phyloP scores from a whole-genome alignment of 202 grass and related monocot genomes.

The Sporobolus alterniflorus region DNA sequence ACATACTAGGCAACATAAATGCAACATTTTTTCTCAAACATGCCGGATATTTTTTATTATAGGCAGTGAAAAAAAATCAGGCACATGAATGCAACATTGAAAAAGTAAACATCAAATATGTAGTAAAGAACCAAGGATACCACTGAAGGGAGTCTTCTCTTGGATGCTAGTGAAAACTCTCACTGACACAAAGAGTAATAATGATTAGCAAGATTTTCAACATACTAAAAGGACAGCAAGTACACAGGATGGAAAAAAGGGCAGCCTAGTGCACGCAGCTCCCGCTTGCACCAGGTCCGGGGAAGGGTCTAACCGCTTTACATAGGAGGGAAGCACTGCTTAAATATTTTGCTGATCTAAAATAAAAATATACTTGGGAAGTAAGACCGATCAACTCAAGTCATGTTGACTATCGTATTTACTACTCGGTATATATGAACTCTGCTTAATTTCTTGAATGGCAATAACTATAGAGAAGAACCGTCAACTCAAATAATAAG shows the following conservation, averaged over 20 bases:
- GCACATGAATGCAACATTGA: conserved; percentile 1
- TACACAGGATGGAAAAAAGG: neutral
- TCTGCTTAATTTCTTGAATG: neutral
- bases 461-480: neutral
- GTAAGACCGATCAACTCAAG: conserved; percentile 13
- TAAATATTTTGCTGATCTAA: neutral
- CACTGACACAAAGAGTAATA: conserved; percentile 51
- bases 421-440: neutral
- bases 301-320: too few relatives aligned
- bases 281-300: too few relatives aligned
- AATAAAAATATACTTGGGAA: neutral
- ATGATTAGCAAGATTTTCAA: conserved; percentile 26
- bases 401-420: neutral
- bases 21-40: neutral
- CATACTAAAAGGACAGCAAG: neutral
- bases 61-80: too few relatives aligned
- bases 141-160: conserved; percentile 86
- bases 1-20: neutral
- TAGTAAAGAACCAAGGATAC: conserved; percentile 72
- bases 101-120: neutral
- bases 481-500: neutral
- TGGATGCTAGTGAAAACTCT: conserved; percentile 97
- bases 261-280: too few relatives aligned
- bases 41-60: too few relatives aligned
- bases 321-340: neutral